phyloP scores from a whole-genome alignment of 164 flowering plant species.

The Vitis vinifera region ASM3070453v1 NC_081811.1:24728001-24728500 shows the following conservation, averaged over 20 bases:
- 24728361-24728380: too few relatives aligned
- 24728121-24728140: conserved; percentile 12
- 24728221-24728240: conserved; percentile 9
- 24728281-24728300: too few relatives aligned
- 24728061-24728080: conserved; percentile 24
- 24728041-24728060: not conserved
- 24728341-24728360: too few relatives aligned
- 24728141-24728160: conserved; percentile 10
- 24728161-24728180: too few relatives aligned
- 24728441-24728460: too few relatives aligned
- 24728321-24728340: too few relatives aligned
- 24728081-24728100: conserved; percentile 8
- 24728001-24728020: not conserved
- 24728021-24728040: not conserved
- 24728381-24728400: too few relatives aligned
- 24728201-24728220: conserved; percentile 14
- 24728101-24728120: conserved; percentile 15
- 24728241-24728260: conserved; percentile 3
- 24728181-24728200: not conserved
- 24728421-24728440: too few relatives aligned
- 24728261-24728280: not conserved
- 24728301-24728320: too few relatives aligned
- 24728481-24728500: too few relatives aligned
- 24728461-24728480: too few relatives aligned
- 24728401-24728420: too few relatives aligned